These are phyloP conservation scores for Suillus subaureus DNA, from an alignment of 768 basidiomycete genomes.

Conservation along the genomic window DNA sequence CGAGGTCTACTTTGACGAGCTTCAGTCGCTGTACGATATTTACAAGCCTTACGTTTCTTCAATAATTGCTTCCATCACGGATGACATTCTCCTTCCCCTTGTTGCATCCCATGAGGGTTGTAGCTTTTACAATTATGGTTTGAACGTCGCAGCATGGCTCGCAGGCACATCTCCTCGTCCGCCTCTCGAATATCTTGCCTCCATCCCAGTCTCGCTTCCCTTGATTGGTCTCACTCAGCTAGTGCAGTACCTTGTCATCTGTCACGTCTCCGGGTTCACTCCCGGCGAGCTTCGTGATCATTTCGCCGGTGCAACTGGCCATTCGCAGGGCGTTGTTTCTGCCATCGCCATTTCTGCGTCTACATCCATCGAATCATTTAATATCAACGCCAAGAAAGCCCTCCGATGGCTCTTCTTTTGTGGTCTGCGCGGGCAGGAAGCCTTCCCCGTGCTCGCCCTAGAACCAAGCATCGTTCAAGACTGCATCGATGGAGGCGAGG, in stretches of 20 bases:
- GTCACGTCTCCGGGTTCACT: conserved; percentile 71
- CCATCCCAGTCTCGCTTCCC: conserved; percentile 91
- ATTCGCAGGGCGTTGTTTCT: conserved; percentile 96
- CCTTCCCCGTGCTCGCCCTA: conserved; percentile 89
- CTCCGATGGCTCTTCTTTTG: conserved; percentile 92
- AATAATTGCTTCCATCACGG: conserved; percentile 65
- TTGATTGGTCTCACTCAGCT: conserved; percentile 97
- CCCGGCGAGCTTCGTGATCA: conserved; percentile 79
- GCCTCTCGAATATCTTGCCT: conserved; percentile 82
- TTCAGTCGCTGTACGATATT: conserved; percentile 87
- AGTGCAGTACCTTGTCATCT: conserved; percentile 85
- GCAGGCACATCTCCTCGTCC: conserved; percentile 70
- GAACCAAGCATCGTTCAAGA: conserved; percentile 89
- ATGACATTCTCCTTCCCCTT: conserved; percentile 72
- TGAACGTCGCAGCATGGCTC: conserved; percentile 87
- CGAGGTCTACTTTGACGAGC: conserved; percentile 97
- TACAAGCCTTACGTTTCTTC: conserved; percentile 85
- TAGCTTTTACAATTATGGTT: conserved; percentile 76
- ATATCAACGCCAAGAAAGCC: conserved; percentile 77
- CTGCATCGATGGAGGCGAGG: conserved; percentile 90
- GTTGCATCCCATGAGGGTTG: conserved; percentile 55
- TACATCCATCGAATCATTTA: conserved; percentile 71
- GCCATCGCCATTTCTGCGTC: conserved; percentile 90
- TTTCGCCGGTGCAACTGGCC: conserved; percentile 89
- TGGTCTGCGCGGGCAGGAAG: conserved; percentile 90